Base-by-base conservation (phyloP, 306 rosid species). In the Betula pendula region DNA sequence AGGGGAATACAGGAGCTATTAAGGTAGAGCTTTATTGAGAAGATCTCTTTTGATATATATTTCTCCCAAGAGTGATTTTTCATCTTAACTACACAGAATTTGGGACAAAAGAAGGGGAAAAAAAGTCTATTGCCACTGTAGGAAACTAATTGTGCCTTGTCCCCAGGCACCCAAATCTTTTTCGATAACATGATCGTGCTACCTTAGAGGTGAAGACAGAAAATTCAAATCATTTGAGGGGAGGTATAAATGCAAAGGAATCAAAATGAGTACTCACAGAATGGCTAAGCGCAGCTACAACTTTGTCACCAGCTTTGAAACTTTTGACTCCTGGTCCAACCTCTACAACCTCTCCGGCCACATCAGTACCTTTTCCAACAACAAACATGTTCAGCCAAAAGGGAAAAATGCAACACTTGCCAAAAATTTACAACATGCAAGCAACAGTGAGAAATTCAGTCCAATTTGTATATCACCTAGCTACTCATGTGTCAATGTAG, bases 271-370 rank as follows among this genome's bases (percentile, higher is more conserved):
- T 62, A 75, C 92, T 87, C 77, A 91, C 96, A 38, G 51, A 19
- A 25, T 56, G 45, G 73, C 15, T 42, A 35, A 76, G 80, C 14
- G 60, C 0, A 67, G 88, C 84, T 25, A 87, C 87, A 68, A 91
- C 94, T 89, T 89, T 89, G 89, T 89, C 91, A 44, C 92, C 94
- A 5, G 84, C 77, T 79, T 83, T 86, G 84, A 89, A 88, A 69
- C 82, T 87, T 47, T 31, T 77, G 33, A 90, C 94, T 42, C 83
- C 85, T 82, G 56, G 35, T 74, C 97, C 98, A 56, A 90, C 90
- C 74, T 85, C 88, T 10, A 76, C 33, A 24, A 90, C 82, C 78
- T 88, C 93, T 79, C 98, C 97, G 13, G 94, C 85, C 81, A 91
- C 77, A 84, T 93, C 98, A 49, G 82, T 80, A 31, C 86, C 98